Evolutionary conservation across 2,329 filamentous ascomycete species (phyloP).

Genomic region (Cytospora mali): DNA sequence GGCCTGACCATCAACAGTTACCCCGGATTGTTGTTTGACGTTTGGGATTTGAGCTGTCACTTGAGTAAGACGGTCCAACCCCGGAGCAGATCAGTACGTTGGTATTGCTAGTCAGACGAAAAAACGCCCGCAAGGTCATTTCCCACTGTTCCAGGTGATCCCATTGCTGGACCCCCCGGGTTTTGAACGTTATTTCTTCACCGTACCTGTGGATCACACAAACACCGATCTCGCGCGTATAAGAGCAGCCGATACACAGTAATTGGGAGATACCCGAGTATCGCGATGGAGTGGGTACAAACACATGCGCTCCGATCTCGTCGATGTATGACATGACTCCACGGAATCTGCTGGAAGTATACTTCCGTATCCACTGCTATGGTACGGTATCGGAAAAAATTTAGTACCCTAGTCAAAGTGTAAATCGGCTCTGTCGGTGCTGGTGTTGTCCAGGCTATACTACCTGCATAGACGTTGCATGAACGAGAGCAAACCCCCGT

Average conservation of each 20-base stretch:
- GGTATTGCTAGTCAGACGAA: background rate
- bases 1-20: background rate
- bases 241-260: no score
- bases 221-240: no score
- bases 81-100: background rate
- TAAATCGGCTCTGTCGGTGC: background rate
- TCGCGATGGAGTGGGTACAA: no score
- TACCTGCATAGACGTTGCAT: slow-evolving; percentile 4
- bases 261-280: no score
- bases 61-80: background rate
- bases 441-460: background rate
- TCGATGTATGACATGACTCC: no score
- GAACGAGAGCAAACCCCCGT: slow-evolving; percentile 3
- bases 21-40: background rate
- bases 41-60: background rate
- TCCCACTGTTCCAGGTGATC: background rate
- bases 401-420: no score
- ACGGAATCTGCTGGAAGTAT: no score
- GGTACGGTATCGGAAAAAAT: no score
- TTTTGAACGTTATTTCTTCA: no score
- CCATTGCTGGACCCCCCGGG: background rate
- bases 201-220: no score
- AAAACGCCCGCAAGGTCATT: background rate
- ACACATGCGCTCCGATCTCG: no score
- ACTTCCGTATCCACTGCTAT: no score